Base-by-base conservation (phyloP, 1,139 yeast genomes). In the Suhomyces guaymorum region DNA sequence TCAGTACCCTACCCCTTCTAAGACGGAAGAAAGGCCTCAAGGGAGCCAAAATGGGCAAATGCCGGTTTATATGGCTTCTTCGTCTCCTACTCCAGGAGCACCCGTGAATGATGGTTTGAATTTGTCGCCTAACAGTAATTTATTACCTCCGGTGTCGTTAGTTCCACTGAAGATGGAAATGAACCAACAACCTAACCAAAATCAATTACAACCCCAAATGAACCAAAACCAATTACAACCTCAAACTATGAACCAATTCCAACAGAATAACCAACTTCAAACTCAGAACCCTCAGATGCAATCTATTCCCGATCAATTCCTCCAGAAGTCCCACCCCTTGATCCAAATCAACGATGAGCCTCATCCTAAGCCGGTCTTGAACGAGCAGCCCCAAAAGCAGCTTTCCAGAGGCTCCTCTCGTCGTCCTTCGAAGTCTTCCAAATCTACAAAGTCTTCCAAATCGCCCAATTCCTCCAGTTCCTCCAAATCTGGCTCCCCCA, bases 81-180 rank as follows among this genome's bases (percentile, higher is more conserved):
- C 31, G 13, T 33, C 26, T n/a, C n/a, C n/a, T n/a, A n/a, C n/a
- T n/a, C n/a, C n/a, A n/a, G n/a, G n/a, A n/a, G n/a, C n/a, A n/a
- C n/a, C n/a, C n/a, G n/a, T n/a, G n/a, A n/a, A n/a, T 4, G 31
- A 26, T n/a, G 17, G 14, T 27, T 11, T 20, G 28, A 24, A 7
- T 18, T 11, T 22, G n/a, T 24, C 35, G 5, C 32, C 32, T 3
- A 28, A 30, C 8, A 20, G 41, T 44, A 36, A 29, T 17, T 55
- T 65, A 33, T 53, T 65, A 38, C 70, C 70, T 4, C 62, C 71
- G 1, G 70, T 55, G 7, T 48, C 59, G 14, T 44, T 54, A 29
- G 39, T 33, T 13, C 27, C 35, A 6, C n/a, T 29, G 7, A 23
- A 23, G 12, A 23, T 23, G 18, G 19, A 25, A 10, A 14, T 10